These are phyloP conservation scores for Colletotrichum eleusines DNA, from an alignment of 2,329 filamentous ascomycete species.

Conservation along the genomic window DNA sequence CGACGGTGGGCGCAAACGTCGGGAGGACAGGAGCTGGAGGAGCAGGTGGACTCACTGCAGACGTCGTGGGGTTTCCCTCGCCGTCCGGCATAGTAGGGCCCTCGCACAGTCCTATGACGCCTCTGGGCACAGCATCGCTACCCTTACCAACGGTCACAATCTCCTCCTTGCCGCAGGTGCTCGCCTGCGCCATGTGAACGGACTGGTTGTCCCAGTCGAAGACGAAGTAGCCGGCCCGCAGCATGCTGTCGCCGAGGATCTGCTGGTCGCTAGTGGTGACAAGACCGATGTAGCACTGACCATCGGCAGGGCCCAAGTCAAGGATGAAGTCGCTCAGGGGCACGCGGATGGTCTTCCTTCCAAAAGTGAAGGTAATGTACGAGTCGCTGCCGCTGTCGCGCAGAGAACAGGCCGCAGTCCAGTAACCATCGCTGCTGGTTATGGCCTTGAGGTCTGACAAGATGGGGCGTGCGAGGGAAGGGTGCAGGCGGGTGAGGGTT, in stretches of 20 bases:
- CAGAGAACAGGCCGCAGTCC: slow-evolving; percentile 57
- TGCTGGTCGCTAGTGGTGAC: slow-evolving; percentile 56
- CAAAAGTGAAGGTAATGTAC: slow-evolving; percentile 62
- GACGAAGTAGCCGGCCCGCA: slow-evolving; percentile 60
- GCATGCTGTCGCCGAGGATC: slow-evolving; percentile 58
- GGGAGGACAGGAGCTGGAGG: not conserved
- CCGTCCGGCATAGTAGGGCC: slow-evolving; percentile 43
- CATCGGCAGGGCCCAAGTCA: slow-evolving; percentile 49
- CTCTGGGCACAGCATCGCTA: slow-evolving; percentile 48
- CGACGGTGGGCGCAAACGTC: not conserved
- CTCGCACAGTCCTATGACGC: slow-evolving; percentile 51
- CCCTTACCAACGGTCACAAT: slow-evolving; percentile 54
- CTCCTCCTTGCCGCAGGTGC: slow-evolving; percentile 54
- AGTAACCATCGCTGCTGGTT: slow-evolving; percentile 58
- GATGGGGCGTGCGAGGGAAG: slow-evolving; percentile 56
- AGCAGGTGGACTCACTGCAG: slow-evolving; percentile 23
- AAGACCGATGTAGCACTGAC: slow-evolving; percentile 58
- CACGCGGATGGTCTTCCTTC: slow-evolving; percentile 55
- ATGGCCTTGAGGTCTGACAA: slow-evolving; percentile 57
- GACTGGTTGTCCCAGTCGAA: slow-evolving; percentile 60
- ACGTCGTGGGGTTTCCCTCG: not conserved
- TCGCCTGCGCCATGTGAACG: slow-evolving; percentile 57
- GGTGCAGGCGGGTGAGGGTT: slow-evolving; percentile 61
- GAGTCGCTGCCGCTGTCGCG: slow-evolving; percentile 50
- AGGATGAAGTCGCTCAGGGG: slow-evolving; percentile 64